Evolutionary conservation across 1,284 basidiomycete genomes (phyloP).

Genomic region (Ceratobasidium sp.): DNA sequence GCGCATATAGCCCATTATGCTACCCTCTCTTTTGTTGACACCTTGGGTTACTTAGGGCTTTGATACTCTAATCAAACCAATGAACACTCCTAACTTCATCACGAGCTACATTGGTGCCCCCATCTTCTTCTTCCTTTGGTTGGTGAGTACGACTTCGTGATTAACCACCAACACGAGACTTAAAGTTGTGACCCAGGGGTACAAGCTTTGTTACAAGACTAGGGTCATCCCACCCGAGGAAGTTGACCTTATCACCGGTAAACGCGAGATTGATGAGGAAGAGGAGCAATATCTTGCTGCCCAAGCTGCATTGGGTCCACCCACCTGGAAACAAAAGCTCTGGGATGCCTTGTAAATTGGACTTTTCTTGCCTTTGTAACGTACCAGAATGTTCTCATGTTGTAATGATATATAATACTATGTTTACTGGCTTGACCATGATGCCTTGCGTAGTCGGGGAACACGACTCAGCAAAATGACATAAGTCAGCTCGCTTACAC

Average conservation of each 20-base stretch:
- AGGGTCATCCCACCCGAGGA: conserved; percentile 62
- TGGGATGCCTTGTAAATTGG: conserved; percentile 48
- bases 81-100: conserved; percentile 67
- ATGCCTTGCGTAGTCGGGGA: not conserved
- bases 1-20: conserved; percentile 45
- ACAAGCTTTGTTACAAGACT: conserved; percentile 68
- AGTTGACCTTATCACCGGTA: conserved; percentile 73
- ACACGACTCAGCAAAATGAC: not conserved
- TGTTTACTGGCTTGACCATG: not conserved
- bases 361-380: not conserved
- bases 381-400: not conserved
- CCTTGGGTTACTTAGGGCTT: conserved; percentile 58
- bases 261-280: conserved; percentile 73
- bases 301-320: conserved; percentile 53
- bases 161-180: not conserved
- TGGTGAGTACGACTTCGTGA: conserved; percentile 44
- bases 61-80: conserved; percentile 67
- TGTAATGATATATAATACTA: conserved; percentile 6
- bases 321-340: conserved; percentile 48
- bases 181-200: conserved; percentile 55
- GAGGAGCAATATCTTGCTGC: conserved; percentile 62
- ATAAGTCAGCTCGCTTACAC: conserved; percentile 4
- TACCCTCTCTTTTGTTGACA: not conserved
- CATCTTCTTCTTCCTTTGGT: conserved; percentile 66
- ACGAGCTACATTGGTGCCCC: conserved; percentile 60